Percentiles rank a stretch among this genome's conserved stretches.
Conservation (phyloP, 2,329 filamentous ascomycete genomes). For the Venturia pyrina region DNA sequence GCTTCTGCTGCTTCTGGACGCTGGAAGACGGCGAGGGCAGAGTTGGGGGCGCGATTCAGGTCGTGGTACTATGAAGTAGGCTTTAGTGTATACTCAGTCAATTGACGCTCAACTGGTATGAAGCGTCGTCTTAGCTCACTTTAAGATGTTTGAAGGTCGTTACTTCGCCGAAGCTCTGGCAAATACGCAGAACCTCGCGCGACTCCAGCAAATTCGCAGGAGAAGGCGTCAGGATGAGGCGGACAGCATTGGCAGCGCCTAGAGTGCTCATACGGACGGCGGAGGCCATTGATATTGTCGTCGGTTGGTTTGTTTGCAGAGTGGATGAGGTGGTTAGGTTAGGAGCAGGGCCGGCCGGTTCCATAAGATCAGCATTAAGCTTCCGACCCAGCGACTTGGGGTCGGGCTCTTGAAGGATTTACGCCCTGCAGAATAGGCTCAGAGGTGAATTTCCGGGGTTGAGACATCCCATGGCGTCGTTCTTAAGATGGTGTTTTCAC, state of each 20-base stretch:
- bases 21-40: constrained; percentile 37
- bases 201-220: constrained; percentile 39
- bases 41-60: constrained; percentile 30
- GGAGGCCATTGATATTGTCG: not conserved
- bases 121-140: constrained; percentile 18
- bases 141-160: constrained; percentile 37
- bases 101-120: not conserved
- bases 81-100: not conserved
- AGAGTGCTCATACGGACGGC: not conserved
- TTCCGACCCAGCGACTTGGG: constrained; percentile 1
- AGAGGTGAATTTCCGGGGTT: not conserved
- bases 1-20: constrained; percentile 29
- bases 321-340: not conserved
- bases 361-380: not conserved
- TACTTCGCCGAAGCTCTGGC: constrained; percentile 40
- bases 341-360: not conserved
- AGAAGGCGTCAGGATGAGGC: constrained; percentile 37
- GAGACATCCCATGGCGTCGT: not conserved
- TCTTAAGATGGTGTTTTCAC: not conserved
- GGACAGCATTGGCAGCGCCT: constrained; percentile 29
- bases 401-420: not conserved
- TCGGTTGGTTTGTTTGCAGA: too few species aligned
- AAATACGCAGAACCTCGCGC: constrained; percentile 36
- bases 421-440: not conserved
- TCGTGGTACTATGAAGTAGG: constrained; percentile 31